These are phyloP conservation scores for Tetrahymena elliotti DNA, from an alignment of 73 alveolate species.

Conservation along the genomic window DNA sequence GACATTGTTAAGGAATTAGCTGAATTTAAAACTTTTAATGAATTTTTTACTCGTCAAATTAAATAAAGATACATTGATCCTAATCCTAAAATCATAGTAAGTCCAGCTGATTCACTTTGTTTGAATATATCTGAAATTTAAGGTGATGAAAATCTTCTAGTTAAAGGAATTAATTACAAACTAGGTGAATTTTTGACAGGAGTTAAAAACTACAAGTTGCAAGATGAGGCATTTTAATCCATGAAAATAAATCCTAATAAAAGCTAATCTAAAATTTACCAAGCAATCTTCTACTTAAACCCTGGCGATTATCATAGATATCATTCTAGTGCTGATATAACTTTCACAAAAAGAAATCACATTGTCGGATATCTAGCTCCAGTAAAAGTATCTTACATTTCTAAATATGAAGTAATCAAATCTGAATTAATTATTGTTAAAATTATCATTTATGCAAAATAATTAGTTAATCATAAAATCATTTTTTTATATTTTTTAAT, in stretches of 20 bases:
- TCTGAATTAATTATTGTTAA: too few species aligned
- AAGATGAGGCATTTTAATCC: neutral
- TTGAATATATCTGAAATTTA: conserved; percentile 10
- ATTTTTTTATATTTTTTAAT: too few species aligned
- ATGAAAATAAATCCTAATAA: neutral
- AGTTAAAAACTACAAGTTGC: neutral
- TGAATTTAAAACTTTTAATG: conserved; percentile 51
- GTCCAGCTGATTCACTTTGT: conserved; percentile 41
- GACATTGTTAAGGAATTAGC: conserved; percentile 29
- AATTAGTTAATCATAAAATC: too few species aligned
- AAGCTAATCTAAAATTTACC: conserved; percentile 1
- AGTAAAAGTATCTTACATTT: conserved; percentile 38
- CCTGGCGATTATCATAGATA: conserved; percentile 64
- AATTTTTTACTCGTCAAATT: conserved; percentile 66
- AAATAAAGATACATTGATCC: conserved; percentile 30
- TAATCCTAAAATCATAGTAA: conserved; percentile 2
- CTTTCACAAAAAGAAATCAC: conserved; percentile 35
- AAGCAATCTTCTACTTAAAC: conserved; percentile 37
- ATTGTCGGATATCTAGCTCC: conserved; percentile 48
- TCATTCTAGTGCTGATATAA: conserved; percentile 41
- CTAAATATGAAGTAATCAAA: neutral
- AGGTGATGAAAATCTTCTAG: conserved; percentile 15
- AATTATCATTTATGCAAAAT: neutral
- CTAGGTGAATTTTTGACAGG: conserved; percentile 46
- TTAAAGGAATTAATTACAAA: conserved; percentile 39